A percentile compares a stretch with the other conserved stretches of the same genome.
These are phyloP conservation scores for Boechera retrofracta DNA, from an alignment of 345 rosid species.

Conservation along the genomic window DNA sequence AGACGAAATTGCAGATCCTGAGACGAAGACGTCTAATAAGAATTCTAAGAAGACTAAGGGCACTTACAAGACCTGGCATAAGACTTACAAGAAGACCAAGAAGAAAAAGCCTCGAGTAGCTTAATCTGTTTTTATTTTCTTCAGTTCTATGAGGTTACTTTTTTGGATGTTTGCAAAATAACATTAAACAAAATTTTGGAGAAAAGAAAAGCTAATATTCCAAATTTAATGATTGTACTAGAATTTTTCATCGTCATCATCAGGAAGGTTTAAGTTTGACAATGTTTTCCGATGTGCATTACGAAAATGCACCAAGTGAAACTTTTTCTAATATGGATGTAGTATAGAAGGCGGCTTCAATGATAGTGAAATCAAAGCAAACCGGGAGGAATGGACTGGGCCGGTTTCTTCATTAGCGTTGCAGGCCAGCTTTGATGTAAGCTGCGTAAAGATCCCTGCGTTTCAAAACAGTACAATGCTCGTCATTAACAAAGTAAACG, in stretches of 20 bases:
- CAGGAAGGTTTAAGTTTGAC: conserved; percentile 1
- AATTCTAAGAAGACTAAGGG: conserved; percentile 40
- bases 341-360: conserved; percentile 26
- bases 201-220: not conserved
- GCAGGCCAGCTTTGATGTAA: conserved; percentile 88
- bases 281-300: not conserved
- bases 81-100: conserved; percentile 48
- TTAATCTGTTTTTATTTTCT: not conserved
- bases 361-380: conserved; percentile 26
- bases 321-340: not conserved
- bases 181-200: conserved; percentile 25
- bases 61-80: conserved; percentile 46
- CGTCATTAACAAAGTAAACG: not conserved
- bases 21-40: conserved; percentile 34
- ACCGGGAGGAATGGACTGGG: conserved; percentile 2
- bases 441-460: conserved; percentile 95
- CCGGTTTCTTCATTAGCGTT: conserved; percentile 46
- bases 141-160: not conserved
- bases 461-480: conserved; percentile 20
- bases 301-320: conserved; percentile 26
- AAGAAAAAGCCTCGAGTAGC: conserved; percentile 44
- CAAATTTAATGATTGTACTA: conserved; percentile 5
- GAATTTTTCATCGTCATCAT: conserved; percentile 15
- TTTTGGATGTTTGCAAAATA: conserved; percentile 11
- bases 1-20: conserved; percentile 37